Conservation (phyloP, 352 stramenopile genomes). For the Globisporangium irregulare region DNA sequence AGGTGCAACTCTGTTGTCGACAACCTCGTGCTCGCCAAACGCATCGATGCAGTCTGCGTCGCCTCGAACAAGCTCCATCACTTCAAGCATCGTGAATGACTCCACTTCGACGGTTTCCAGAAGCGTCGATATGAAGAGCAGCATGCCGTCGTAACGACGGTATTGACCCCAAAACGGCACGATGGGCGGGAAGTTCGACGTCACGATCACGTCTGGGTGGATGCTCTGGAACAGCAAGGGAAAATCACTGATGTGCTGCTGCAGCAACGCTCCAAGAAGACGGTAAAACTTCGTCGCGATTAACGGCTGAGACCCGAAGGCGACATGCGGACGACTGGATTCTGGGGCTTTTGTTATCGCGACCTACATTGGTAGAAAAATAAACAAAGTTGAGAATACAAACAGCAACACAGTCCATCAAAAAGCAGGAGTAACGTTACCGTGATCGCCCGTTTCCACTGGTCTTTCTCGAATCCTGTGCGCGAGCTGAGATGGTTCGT, state of each 20-base stretch:
- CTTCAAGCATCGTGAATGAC: conserved; percentile 67
- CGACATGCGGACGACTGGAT: conserved; percentile 42
- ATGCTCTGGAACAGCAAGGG: conserved; percentile 75
- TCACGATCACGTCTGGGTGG: conserved; percentile 74
- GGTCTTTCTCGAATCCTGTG: conserved; percentile 76
- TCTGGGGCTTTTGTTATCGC: conserved; percentile 54
- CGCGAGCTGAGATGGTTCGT: conserved; percentile 70
- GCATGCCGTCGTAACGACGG: conserved; percentile 71
- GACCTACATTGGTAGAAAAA: conserved; percentile 27
- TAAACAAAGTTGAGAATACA: not conserved
- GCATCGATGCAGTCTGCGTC: conserved; percentile 66
- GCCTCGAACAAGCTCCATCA: conserved; percentile 68
- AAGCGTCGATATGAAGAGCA: conserved; percentile 82
- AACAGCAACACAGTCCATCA: not conserved
- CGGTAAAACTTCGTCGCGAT: conserved; percentile 74
- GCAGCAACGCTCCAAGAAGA: conserved; percentile 57
- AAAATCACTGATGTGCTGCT: conserved; percentile 72
- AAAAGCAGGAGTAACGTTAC: conserved; percentile 20
- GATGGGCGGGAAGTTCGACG: conserved; percentile 82
- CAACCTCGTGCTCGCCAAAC: conserved; percentile 24
- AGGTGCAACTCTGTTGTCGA: conserved; percentile 13
- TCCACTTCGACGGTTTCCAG: conserved; percentile 74
- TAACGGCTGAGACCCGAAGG: conserved; percentile 71
- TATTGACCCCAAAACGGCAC: conserved; percentile 87
- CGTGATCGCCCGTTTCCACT: conserved; percentile 74